These are phyloP conservation scores for Cyclaneusma minus DNA, from an alignment of 2,329 filamentous ascomycete species.

Conservation along the genomic window DNA sequence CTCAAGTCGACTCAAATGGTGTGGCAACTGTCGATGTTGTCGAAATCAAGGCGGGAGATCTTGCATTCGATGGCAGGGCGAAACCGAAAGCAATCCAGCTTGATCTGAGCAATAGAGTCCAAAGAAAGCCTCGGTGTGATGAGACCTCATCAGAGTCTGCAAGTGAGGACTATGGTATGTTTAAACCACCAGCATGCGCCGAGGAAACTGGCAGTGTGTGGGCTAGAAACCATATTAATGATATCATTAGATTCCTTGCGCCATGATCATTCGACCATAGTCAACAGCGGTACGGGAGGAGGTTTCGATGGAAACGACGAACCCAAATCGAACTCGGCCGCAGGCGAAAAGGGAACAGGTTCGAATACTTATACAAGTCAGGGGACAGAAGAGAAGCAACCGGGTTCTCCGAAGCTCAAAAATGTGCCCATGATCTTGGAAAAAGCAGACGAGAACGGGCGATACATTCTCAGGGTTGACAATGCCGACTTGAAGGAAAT, in stretches of 20 bases:
- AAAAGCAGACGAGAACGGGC: constrained; percentile 13
- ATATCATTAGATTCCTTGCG: constrained; percentile 14
- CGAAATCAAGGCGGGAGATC: constrained; percentile 3
- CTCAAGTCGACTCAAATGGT: constrained; percentile 10
- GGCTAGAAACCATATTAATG: too few species aligned
- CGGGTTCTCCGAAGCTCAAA: constrained; percentile 7
- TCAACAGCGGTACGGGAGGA: constrained; percentile 19
- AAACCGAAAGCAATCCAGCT: constrained; percentile 12
- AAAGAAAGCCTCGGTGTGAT: constrained; percentile 6
- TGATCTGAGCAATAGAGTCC: constrained; percentile 6
- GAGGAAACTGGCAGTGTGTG: too few species aligned
- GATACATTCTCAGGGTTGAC: constrained; percentile 15
- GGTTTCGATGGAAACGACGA: constrained; percentile 14
- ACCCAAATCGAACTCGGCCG: constrained; percentile 3
- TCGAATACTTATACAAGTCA: constrained; percentile 6
- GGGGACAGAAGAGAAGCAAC: constrained; percentile 1
- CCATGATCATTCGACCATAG: constrained; percentile 12
- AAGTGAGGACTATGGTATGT: constrained; percentile 18
- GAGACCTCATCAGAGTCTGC: constrained; percentile 12
- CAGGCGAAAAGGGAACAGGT: constrained; percentile 7
- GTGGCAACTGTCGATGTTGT: constrained; percentile 8
- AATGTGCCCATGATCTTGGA: constrained; percentile 15
- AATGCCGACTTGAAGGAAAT: constrained; percentile 14
- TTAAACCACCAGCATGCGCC: too few species aligned
- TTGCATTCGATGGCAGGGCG: constrained; percentile 3